Evolutionary conservation across 495 filamentous ascomycete species (phyloP), one percentile per base, ranked within the genome.

Genomic region (Aspergillus avenaceus): DNA sequence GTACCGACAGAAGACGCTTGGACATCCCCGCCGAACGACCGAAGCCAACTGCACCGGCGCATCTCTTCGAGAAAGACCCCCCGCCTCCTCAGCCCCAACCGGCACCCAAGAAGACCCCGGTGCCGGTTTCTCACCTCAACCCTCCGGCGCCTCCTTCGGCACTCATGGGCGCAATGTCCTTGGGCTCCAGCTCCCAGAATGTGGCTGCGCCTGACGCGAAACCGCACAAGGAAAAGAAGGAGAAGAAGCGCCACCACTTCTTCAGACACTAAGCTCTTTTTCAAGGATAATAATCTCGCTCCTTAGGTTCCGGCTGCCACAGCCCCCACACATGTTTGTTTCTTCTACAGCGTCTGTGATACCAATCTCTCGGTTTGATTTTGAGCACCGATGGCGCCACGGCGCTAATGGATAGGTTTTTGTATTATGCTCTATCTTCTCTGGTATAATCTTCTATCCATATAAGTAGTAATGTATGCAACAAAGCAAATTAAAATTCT

Each of bases 1-100:
- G 84, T 48, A 73, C 78, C 16, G 88, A 90, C 57, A 84, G 84
- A 62, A 74, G 88, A 31, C 74, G 79, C 12, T 74, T 98, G 11
- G 80, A 88, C 58, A 80, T 97, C 31, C 93, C 93, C 2, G 77
- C 83, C 25, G 92, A 97, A 57, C 73, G 81, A 47, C 90, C 89
- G 5, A 83, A 83, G 63, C 88, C 84, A 6, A 84, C 82, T 40
- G 86, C 92, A 1, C 93, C 93, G 2, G 86, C 83, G 24, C 87
- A 95, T 71, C 71, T 98, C 1, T 93, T 93, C 58, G 91, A 96
- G 63, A 75, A 78, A n/a, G 84, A 90, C 8, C 71, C 80, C 1
- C 78, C 77, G 9, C 65, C 81, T n/a, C n/a, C n/a, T 5, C 57
- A 72, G 14, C 69, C 72, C 27, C 58, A 64, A 23, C 70, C 68